Percentiles rank a stretch among this genome's conserved stretches.
Conservation (phyloP, 345 rosid genomes). For the Euclidium syriacum region DNA sequence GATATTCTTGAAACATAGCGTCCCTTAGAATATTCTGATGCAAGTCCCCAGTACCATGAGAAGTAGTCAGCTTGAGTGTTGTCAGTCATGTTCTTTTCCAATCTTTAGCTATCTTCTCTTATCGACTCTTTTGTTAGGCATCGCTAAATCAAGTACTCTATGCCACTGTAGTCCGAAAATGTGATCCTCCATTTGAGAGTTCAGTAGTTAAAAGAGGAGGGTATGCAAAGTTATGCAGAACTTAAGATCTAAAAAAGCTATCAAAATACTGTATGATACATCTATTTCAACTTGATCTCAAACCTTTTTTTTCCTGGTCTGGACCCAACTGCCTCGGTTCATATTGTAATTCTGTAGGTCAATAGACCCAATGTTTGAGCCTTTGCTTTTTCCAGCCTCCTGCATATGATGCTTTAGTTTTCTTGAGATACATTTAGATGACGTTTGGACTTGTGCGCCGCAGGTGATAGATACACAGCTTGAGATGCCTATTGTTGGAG, state of each 20-base stretch:
- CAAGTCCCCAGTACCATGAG: conserved; percentile 12
- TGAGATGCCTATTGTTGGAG: conserved; percentile 85
- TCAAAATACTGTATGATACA: not conserved
- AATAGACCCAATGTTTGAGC: conserved; percentile 1
- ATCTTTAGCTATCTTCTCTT: not conserved
- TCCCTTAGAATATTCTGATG: conserved; percentile 1
- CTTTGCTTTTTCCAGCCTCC: not conserved
- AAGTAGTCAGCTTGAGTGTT: conserved; percentile 2
- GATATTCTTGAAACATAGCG: not conserved
- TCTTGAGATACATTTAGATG: conserved; percentile 1
- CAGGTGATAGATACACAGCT: conserved; percentile 86
- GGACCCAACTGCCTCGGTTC: not conserved
- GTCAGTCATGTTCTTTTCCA: not conserved
- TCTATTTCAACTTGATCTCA: not conserved
- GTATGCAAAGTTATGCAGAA: not conserved
- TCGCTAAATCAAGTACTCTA: not conserved
- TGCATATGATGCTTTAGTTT: not conserved
- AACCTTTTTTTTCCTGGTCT: not conserved
- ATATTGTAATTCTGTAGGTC: not conserved
- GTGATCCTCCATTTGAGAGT: not conserved
- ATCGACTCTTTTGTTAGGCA: not conserved
- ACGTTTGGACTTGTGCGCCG: conserved; percentile 1
- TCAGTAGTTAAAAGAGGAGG: not conserved
- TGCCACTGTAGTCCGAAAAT: conserved; percentile 2
- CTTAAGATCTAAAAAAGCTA: not conserved